Conservation (phyloP, 2,329 filamentous ascomycete genomes). For the Diaporthe ilicicola region DNA sequence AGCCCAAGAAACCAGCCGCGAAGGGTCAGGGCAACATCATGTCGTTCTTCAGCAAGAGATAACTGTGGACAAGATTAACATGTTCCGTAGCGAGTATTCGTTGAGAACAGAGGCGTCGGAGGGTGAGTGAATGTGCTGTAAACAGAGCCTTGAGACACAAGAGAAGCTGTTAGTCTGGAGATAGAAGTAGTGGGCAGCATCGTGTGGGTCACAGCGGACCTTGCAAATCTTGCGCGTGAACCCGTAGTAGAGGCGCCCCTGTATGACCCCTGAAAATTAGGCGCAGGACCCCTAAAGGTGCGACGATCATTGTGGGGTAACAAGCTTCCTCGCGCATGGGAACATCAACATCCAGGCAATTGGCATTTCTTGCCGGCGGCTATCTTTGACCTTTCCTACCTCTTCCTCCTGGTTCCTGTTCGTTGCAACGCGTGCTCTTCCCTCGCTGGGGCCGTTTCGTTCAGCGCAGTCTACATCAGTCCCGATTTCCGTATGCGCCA, state of each 20-base stretch:
- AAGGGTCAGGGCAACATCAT: conserved; percentile 85
- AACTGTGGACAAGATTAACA: neutral
- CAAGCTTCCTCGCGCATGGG: conserved; percentile 3
- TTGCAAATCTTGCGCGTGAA: neutral
- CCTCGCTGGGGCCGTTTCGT: neutral
- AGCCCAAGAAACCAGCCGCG: conserved; percentile 62
- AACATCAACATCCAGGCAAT: conserved; percentile 13
- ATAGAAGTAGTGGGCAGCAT: neutral
- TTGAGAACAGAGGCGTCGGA: neutral
- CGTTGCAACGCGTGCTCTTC: conserved; percentile 10
- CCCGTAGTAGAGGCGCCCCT: conserved; percentile 1
- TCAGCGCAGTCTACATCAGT: neutral
- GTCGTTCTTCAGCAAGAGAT: conserved; percentile 91
- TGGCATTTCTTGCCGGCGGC: conserved; percentile 11
- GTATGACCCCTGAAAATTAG: conserved; percentile 10
- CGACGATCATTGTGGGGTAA: conserved; percentile 14
- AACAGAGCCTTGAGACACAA: neutral
- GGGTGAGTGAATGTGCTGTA: neutral
- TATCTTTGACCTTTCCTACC: neutral
- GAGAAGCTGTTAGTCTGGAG: neutral
- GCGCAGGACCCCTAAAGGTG: conserved; percentile 14
- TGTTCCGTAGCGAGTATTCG: neutral
- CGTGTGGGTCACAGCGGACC: neutral
- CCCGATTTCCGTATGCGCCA: neutral
- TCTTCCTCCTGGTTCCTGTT: neutral